Evolutionary conservation across 2,329 filamentous ascomycete species (phyloP).

Genomic region (Aspergillus uvarum): DNA sequence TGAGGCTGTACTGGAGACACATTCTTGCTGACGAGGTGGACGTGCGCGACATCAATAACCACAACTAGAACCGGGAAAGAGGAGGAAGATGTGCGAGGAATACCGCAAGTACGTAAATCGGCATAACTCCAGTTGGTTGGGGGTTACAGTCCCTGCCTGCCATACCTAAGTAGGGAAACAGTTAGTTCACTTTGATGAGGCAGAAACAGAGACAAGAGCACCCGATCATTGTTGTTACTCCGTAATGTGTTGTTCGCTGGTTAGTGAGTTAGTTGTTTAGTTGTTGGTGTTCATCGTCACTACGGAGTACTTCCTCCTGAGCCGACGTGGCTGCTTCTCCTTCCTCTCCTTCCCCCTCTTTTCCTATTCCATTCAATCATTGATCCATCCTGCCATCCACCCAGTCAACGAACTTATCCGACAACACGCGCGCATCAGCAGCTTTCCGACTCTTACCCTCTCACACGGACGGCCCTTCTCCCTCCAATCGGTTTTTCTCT

Average conservation of each 20-base stretch:
- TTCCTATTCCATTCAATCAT: slow-evolving; percentile 1
- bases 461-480: background rate
- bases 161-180: too few relatives aligned
- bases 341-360: background rate
- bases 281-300: background rate
- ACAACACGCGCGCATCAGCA: background rate
- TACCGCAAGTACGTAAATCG: background rate
- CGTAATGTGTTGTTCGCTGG: too few relatives aligned
- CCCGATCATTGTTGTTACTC: background rate
- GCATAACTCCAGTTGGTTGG: background rate
- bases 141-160: background rate
- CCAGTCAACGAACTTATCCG: background rate
- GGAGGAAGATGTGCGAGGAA: too few relatives aligned
- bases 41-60: background rate
- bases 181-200: background rate
- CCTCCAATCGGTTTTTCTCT: background rate
- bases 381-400: background rate
- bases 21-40: background rate
- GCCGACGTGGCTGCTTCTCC: slow-evolving; percentile 7
- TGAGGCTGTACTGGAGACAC: background rate
- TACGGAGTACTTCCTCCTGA: background rate
- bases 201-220: background rate
- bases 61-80: too few relatives aligned
- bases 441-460: background rate
- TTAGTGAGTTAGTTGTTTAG: too few relatives aligned